Evolutionary conservation across 345 rosid genomes (phyloP).

Genomic region (Heritiera littoralis): DNA sequence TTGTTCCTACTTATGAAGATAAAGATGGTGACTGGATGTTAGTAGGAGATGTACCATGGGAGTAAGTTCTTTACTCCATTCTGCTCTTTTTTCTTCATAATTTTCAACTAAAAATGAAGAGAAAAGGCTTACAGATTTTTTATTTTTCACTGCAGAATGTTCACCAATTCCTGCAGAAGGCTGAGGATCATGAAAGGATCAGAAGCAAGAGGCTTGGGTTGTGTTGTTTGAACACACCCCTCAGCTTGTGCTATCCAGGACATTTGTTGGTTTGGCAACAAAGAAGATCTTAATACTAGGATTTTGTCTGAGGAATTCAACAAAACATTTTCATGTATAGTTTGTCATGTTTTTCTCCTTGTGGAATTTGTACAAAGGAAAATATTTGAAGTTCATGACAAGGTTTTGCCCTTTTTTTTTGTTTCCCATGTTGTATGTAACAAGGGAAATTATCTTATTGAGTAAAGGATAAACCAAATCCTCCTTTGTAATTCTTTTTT

Average conservation of each 20-base stretch:
- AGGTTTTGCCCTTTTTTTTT: neutral
- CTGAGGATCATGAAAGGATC: conserved; percentile 63
- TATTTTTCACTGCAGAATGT: conserved; percentile 41
- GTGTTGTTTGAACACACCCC: conserved; percentile 28
- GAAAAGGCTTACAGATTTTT: neutral
- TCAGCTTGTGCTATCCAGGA: neutral
- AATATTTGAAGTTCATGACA: conserved; percentile 2
- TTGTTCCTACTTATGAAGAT: conserved; percentile 73
- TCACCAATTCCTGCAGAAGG: conserved; percentile 55
- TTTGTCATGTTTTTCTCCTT: neutral
- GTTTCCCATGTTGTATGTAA: neutral
- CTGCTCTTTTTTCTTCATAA: neutral
- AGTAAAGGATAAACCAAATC: neutral
- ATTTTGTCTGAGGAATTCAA: neutral
- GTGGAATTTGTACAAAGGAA: conserved; percentile 12
- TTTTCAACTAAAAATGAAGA: neutral
- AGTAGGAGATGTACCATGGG: conserved; percentile 92
- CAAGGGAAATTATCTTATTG: neutral
- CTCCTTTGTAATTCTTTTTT: neutral
- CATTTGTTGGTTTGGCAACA: neutral
- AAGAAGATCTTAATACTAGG: neutral
- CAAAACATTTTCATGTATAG: conserved; percentile 8
- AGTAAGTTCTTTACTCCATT: conserved; percentile 28
- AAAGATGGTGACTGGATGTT: conserved; percentile 87
- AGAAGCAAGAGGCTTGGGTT: conserved; percentile 53